A percentile compares a stretch with the other conserved stretches of the same genome.
Conservation (phyloP, 257 asterid species). For the Capsicum pubescens region DNA sequence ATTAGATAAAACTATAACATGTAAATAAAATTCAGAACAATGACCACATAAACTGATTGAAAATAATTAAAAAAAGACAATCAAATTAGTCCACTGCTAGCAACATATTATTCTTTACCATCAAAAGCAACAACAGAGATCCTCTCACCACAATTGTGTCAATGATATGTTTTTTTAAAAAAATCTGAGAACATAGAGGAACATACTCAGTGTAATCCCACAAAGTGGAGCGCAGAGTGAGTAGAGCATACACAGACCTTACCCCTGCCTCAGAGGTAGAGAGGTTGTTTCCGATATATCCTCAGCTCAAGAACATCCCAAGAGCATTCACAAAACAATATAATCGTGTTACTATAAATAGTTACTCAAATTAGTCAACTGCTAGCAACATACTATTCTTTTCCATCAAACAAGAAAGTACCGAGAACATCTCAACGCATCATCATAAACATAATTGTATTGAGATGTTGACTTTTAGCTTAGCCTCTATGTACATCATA, state of each 20-base stretch:
- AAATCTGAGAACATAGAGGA: too few relatives aligned
- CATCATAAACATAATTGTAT: neutral
- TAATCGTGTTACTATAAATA: neutral
- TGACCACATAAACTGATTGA: neutral
- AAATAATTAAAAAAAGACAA: neutral
- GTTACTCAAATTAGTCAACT: slow-evolving; percentile 6
- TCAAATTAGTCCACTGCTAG: neutral
- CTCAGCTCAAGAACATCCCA: neutral
- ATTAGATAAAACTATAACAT: neutral
- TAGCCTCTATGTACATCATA: neutral
- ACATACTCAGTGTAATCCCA: too few relatives aligned
- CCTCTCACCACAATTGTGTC: neutral
- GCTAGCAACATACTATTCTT: slow-evolving; percentile 4
- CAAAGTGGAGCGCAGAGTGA: too few relatives aligned
- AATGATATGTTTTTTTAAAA: neutral
- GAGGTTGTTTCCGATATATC: too few relatives aligned
- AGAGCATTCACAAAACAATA: neutral
- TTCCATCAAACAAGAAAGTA: neutral
- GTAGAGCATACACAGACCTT: too few relatives aligned
- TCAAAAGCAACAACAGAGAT: neutral
- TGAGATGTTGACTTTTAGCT: neutral
- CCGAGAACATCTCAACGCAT: neutral
- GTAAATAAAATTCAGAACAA: neutral
- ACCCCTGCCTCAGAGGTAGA: too few relatives aligned
- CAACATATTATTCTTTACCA: neutral